These are phyloP conservation scores for Microdochium trichocladiopsis DNA, from an alignment of 2,329 filamentous ascomycete genomes.

Conservation along the genomic window DNA sequence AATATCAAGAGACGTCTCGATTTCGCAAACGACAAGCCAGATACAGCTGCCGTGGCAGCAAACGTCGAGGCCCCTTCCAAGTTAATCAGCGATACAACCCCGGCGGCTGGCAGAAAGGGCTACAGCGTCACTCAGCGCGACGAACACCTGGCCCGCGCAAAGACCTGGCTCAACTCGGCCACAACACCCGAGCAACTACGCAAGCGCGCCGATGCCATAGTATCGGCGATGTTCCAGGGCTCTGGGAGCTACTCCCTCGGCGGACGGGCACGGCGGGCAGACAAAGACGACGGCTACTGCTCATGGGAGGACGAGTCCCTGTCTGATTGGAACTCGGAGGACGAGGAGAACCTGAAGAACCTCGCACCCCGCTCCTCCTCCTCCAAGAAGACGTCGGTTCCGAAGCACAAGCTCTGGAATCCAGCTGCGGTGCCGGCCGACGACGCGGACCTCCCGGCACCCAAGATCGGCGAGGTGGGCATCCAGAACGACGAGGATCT, in stretches of 20 bases:
- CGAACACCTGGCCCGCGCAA: background rate
- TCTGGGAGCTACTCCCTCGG: background rate
- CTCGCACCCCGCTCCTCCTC: too few relatives aligned
- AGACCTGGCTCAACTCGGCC: background rate
- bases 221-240: background rate
- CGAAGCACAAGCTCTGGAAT: background rate
- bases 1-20: too few relatives aligned
- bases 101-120: too few relatives aligned
- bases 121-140: background rate
- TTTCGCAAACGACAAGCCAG: too few relatives aligned
- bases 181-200: background rate
- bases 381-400: too few relatives aligned
- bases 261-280: background rate
- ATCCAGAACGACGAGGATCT: constrained; percentile 11
- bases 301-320: too few relatives aligned
- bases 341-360: too few relatives aligned
- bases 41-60: too few relatives aligned
- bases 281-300: too few relatives aligned
- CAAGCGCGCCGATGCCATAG: background rate
- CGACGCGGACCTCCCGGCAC: constrained; percentile 4
- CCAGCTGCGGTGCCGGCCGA: constrained; percentile 4
- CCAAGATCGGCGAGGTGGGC: constrained; percentile 11
- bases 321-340: too few relatives aligned
- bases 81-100: background rate
- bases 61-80: too few relatives aligned